phyloP scores from a whole-genome alignment of 2,329 filamentous ascomycete species.

The Cladosporium oxysporum region DNA sequence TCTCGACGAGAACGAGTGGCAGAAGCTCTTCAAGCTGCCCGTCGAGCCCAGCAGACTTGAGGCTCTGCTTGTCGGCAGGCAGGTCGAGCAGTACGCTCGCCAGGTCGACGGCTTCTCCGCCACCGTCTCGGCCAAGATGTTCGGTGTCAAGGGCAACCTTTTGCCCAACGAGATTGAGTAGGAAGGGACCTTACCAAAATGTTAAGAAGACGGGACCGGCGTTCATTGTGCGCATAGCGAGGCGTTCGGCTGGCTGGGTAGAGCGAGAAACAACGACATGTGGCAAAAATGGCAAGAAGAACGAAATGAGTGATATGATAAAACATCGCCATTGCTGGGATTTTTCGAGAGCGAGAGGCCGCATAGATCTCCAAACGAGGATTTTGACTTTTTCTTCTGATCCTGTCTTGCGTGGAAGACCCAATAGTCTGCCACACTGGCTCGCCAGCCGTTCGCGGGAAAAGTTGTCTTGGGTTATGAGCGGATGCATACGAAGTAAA shows the following conservation, averaged over 20 bases:
- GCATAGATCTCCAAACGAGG: slow-evolving; percentile 6
- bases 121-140: slow-evolving; percentile 93
- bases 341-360: neutral
- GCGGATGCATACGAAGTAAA: slow-evolving; percentile 7
- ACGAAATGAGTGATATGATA: neutral
- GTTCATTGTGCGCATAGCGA: slow-evolving; percentile 20
- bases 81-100: slow-evolving; percentile 96
- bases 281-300: slow-evolving; percentile 1
- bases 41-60: slow-evolving; percentile 91
- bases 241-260: slow-evolving; percentile 21
- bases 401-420: neutral
- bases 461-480: slow-evolving; percentile 9
- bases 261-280: slow-evolving; percentile 7
- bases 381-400: neutral
- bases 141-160: slow-evolving; percentile 77
- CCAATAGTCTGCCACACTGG: neutral
- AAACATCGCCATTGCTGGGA: neutral
- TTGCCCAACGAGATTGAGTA: slow-evolving; percentile 44
- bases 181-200: neutral
- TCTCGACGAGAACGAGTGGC: slow-evolving; percentile 96
- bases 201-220: slow-evolving; percentile 19
- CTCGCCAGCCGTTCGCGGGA: slow-evolving; percentile 1
- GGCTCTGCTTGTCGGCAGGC: slow-evolving; percentile 89
- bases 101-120: slow-evolving; percentile 97
- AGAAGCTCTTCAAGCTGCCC: slow-evolving; percentile 95